Conservation (phyloP, 1,284 basidiomycete genomes). For the Cutaneotrichosporon mucoides region DNA sequence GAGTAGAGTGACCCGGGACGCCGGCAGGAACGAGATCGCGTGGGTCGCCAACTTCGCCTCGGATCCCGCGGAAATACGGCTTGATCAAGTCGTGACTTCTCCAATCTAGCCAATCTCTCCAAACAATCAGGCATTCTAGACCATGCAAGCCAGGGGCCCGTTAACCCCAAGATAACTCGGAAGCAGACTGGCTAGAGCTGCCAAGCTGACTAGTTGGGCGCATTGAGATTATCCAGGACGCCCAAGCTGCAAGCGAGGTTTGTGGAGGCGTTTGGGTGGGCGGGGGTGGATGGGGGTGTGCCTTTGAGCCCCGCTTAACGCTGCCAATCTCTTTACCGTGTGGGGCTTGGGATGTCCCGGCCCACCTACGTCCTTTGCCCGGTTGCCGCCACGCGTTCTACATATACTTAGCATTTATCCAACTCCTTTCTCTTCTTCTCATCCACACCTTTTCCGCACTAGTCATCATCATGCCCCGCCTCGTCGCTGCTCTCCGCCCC, state of each 20-base stretch:
- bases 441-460: background rate
- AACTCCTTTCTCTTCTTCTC: background rate
- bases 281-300: too few relatives aligned
- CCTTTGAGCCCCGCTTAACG: background rate
- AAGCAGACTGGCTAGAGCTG: too few relatives aligned
- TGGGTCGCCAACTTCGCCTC: background rate
- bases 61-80: too few relatives aligned
- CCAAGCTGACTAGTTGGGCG: too few relatives aligned
- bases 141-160: too few relatives aligned
- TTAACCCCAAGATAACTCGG: too few relatives aligned
- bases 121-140: too few relatives aligned
- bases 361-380: background rate
- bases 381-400: background rate
- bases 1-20: background rate
- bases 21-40: background rate
- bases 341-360: background rate
- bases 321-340: background rate
- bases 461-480: background rate
- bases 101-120: too few relatives aligned
- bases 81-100: too few relatives aligned
- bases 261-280: too few relatives aligned
- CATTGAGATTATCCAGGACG: too few relatives aligned
- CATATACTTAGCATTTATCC: background rate
- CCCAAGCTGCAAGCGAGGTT: too few relatives aligned
- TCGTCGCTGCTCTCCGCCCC: constrained; percentile 10